phyloP scores from a whole-genome alignment of 257 asterid species.

The Coffea canephora region DNA sequence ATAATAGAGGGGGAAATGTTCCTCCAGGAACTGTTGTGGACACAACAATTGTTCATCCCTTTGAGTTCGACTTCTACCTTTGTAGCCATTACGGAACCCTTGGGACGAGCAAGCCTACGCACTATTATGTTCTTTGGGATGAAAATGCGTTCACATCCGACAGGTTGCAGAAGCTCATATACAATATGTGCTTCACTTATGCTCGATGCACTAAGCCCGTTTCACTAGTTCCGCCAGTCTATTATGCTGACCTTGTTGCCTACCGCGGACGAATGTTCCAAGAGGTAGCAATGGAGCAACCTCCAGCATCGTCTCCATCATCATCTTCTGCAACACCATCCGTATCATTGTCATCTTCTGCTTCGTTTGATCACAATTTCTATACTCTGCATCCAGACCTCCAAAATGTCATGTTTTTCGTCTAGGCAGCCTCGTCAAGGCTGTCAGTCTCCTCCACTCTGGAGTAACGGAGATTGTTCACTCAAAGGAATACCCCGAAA shows the following conservation, averaged over 20 bases:
- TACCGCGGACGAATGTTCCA: conserved; percentile 69
- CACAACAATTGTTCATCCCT: conserved; percentile 50
- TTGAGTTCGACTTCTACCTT: conserved; percentile 62
- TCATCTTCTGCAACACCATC: neutral
- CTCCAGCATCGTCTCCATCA: conserved; percentile 8
- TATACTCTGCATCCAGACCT: conserved; percentile 43
- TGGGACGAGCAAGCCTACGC: conserved; percentile 84
- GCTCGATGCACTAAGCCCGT: conserved; percentile 75
- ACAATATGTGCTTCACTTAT: conserved; percentile 67
- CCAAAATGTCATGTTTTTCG: conserved; percentile 51
- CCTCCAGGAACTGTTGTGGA: conserved; percentile 89
- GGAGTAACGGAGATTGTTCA: conserved; percentile 9
- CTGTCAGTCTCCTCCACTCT: conserved; percentile 3
- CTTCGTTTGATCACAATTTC: conserved; percentile 37
- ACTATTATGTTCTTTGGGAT: conserved; percentile 59
- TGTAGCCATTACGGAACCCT: conserved; percentile 72
- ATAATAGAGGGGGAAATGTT: conserved; percentile 42
- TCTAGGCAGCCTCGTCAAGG: conserved; percentile 27
- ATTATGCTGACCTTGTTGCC: conserved; percentile 78
- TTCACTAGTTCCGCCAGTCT: conserved; percentile 73
- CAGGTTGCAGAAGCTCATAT: conserved; percentile 51
- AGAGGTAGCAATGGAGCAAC: conserved; percentile 40
- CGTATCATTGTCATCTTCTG: conserved; percentile 14
- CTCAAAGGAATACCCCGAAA: conserved; percentile 5
- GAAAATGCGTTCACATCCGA: conserved; percentile 54